Evolutionary conservation across 2,329 filamentous ascomycete genomes (phyloP), one percentile per base, ranked within the genome.

Genomic region (Xylaria sp.): DNA sequence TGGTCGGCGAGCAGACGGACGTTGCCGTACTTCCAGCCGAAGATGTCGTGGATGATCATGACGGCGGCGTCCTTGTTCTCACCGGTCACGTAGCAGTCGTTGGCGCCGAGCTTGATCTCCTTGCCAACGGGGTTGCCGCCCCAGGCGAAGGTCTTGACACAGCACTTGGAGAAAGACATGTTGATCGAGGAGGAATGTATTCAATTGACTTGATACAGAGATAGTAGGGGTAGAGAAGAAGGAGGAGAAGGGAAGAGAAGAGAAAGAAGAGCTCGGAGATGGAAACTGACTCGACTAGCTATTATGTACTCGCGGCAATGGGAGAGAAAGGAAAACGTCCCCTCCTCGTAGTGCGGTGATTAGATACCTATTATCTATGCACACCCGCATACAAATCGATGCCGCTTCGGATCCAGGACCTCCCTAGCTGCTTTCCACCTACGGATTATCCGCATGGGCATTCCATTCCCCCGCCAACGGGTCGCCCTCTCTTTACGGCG

Each of bases 11-110:
- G 70, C 4, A 81, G 69, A 0, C 78, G 74, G 11, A 69, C 58
- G 65, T 81, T 81, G 48, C 67, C 64, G 56, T 79, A 78, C 6
- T 65, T 76, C 77, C 78, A 81, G 56, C 77, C 76, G 23, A 77
- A 72, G 23, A 78, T 56, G 57, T 77, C 76, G 60, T 74, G 71
- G 52, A 78, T 66, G 47, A 76, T 35, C 4, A 79, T 58, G 23
- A 79, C 66, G 9, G 76, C 76, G 8, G 59, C 66, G 47, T 68
- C 65, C n/a, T 67, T 62, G 58, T 70, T 70, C 56, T 64, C 60
- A 55, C 70, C 70, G 0, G 75, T 67, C 42, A 78, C 71, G 61
- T 80, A 80, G 54, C 67, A 60, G n/a, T 75, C 51, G 58, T 72
- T 73, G 49, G 64, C 62, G 19, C 68, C 72, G 1, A 79, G 70